Conservation (phyloP, 1,139 yeast species). For the Diutina ranongensis region DNA sequence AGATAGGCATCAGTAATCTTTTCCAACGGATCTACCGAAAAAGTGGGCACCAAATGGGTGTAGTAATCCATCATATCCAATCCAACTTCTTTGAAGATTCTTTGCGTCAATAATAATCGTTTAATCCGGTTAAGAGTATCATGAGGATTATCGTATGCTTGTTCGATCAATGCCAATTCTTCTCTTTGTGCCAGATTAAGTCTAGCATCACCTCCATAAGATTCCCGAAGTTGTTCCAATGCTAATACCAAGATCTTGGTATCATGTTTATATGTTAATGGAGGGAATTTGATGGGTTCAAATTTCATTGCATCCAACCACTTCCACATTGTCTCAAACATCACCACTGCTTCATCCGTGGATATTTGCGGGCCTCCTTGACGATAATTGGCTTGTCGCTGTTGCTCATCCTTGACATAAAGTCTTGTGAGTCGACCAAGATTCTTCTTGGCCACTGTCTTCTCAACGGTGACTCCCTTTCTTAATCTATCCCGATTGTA, state of each 20-base stretch:
- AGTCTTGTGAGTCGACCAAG: conserved; percentile 82
- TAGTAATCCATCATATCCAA: conserved; percentile 90
- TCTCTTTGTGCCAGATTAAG: conserved; percentile 83
- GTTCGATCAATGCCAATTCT: conserved; percentile 86
- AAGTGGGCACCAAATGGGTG: conserved; percentile 75
- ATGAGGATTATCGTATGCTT: conserved; percentile 94
- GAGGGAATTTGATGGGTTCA: conserved; percentile 89
- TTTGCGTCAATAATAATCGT: conserved; percentile 70
- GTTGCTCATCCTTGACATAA: conserved; percentile 90
- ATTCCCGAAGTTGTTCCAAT: conserved; percentile 75
- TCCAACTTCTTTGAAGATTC: conserved; percentile 85
- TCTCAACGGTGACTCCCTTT: conserved; percentile 84
- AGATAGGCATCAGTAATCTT: conserved; percentile 93
- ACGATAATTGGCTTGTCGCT: conserved; percentile 68
- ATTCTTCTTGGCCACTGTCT: conserved; percentile 87
- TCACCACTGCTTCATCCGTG: conserved; percentile 80
- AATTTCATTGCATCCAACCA: conserved; percentile 88
- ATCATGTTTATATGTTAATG: conserved; percentile 84
- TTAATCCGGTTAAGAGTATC: conserved; percentile 82
- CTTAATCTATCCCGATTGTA: conserved; percentile 82
- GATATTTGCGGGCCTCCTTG: conserved; percentile 81
- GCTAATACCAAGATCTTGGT: conserved; percentile 85
- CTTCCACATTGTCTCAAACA: conserved; percentile 78
- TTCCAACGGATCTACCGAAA: conserved; percentile 81
- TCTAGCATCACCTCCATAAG: conserved; percentile 72